Evolutionary conservation across 345 rosid genomes (phyloP), one percentile per base, ranked within the genome.

Genomic region (Eucalyptus guilfoylei): DNA sequence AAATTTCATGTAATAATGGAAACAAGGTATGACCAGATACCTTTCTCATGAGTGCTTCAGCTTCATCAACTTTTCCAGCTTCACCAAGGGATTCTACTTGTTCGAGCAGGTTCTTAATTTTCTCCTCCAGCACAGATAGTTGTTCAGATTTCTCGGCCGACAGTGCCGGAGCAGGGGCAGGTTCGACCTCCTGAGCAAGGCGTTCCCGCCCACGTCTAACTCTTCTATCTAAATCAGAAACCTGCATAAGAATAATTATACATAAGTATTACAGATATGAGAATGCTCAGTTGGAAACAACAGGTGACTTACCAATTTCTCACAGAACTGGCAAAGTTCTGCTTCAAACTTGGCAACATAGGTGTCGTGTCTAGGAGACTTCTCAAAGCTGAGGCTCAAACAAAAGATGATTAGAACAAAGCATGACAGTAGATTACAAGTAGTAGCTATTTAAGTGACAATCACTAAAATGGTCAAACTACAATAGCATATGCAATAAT

Each of bases 31-130:
- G 67, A 47, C 55, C 42, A 87, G 42, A 11, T 90, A 98, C 99
- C 99, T 97, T 98, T 92, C 95, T 97, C 99, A 98, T 98, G 14
- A 98, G 96, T 64, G 99, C 99, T 94, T 98, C 99, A 91, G 99
- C 99, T 95, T 98, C 99, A 90, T 98, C 99, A 88, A 98, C 99
- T 93, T 98, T 97, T 85, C 99, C 99, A 91, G 95, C 96, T 94
- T 98, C 99, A 86, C 99, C 99, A 86, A 98, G 98, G 69, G 95
- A 92, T 89, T 98, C 99, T 88, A 97, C 99, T 93, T 98, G 99
- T 91, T 94, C 99, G 81, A 98, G 94, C 81, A 97, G 94, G 91
- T 96, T 96, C 93, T 98, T 98, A 87, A 97, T 93, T 91, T 97
- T 97, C 91, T 96, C 99, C 94, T 98, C 99, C 93, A 97, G 90